Base-by-base conservation (phyloP, 768 basidiomycete species). In the Tulasnella sp. region DNA sequence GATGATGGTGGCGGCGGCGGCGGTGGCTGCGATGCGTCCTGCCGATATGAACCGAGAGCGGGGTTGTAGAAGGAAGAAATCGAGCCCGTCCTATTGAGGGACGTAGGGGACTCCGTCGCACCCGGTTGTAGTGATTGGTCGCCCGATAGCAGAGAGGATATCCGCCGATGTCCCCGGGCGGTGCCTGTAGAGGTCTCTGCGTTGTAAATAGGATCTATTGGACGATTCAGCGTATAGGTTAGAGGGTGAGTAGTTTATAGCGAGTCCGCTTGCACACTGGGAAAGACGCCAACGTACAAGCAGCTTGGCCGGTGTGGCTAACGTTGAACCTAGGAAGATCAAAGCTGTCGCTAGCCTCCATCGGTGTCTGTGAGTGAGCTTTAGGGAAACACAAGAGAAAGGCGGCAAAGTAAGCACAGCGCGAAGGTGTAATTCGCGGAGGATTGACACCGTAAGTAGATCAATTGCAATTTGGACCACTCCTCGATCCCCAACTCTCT, bases 281-380 rank as follows among this genome's bases (percentile, higher is more conserved):
- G 15, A 15, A 5, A 59, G 47, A 21, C 24, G 45, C 23, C 48
- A 17, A 34, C 58, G 49, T 59, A 49, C 58, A 59, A 32, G 58
- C 32, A 21, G 24, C 32, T 1, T 49, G 58, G 29, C 29, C 42
- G 26, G 56, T 38, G 56, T 29, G 24, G 56, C 15, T 50, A 34
- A 59, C 58, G 55, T 56, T 56, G 29, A 49, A 59, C 27, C 58
- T 26, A 26, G 58, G 58, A 38, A 59, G 45, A 41, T 59, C 58
- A 41, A 59, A 59, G 47, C 48, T 41, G 23, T 59, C 58, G 23
- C 43, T 50, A 30, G 58, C 47, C 58, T 59, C 58, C 58, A 59
- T 59, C n/a, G 47, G 42, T 38, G 29, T 32, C 44, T 2, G 29
- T 44, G 11, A 32, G 45, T 59, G 32, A 21, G 45, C 21, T 38